Base-by-base conservation (phyloP, 2,329 filamentous ascomycete species). In the Rhinocladiella similis region DNA sequence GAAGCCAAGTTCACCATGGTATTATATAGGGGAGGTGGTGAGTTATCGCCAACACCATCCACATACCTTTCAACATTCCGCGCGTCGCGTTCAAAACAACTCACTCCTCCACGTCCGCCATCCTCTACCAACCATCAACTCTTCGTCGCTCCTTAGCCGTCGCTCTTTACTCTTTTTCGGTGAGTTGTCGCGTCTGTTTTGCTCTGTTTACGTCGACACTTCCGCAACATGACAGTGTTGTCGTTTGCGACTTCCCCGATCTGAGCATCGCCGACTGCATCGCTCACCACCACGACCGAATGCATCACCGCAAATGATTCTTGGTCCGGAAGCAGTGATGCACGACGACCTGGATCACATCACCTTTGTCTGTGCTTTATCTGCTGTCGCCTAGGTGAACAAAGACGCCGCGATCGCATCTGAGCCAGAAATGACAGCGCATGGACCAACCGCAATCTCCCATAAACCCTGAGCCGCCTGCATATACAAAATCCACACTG, bases 381-480 rank as follows among this genome's bases (percentile, higher is more conserved):
- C 56, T 41, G 22, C 47, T 46, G 56, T 59, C 48, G 50, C 47
- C 49, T 49, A 47, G 51, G 59, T 56, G 53, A 53, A 62, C 59
- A 62, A 62, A 62, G 53, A 47, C 9, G 45, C 48, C 41, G 16
- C 46, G 27, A 27, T 33, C 41, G 20, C 48, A 39, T 45, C 54
- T 42, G 54, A 53, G 55, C 48, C 56, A 50, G 18, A 19, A 53
- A 16, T 47, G 47, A 54, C 41, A 29, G 56, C 46, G 59, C 59
- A 57, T 56, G 53, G 59, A 41, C 56, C 59, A 53, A 18, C 56
- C 42, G 41, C 56, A 59, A 62, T 57, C 53, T 62, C 59, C 57
- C 51, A n/a, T 51, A 42, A 29, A 18, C 38, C 18, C 41, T 36
- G 22, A 13, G 13, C 47, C 42, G 16, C 35, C 38, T 36, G 41